phyloP scores from a whole-genome alignment of 352 stramenopile species.

The Globisporangium emineosum region DNA sequence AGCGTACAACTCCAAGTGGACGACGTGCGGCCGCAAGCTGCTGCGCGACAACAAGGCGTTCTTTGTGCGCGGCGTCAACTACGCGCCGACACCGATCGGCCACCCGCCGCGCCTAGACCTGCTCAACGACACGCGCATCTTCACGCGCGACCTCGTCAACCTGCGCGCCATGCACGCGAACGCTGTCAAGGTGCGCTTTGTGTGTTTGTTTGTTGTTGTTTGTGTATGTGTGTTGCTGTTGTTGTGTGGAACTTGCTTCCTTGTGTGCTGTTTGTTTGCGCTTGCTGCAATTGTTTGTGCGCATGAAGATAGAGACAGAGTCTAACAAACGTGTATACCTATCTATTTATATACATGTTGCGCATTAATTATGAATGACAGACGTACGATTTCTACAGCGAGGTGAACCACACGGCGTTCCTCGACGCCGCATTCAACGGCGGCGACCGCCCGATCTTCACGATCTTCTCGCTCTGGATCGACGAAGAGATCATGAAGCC shows the following conservation, averaged over 20 bases:
- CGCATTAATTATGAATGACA: neutral
- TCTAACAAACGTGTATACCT: neutral
- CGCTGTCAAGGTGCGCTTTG: slow-evolving; percentile 38
- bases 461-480: slow-evolving; percentile 77
- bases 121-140: slow-evolving; percentile 50
- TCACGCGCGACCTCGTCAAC: slow-evolving; percentile 58
- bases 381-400: slow-evolving; percentile 63
- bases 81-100: slow-evolving; percentile 63
- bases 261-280: slow-evolving; percentile 1
- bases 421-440: slow-evolving; percentile 65
- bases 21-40: slow-evolving; percentile 56
- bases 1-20: slow-evolving; percentile 51
- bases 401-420: slow-evolving; percentile 45
- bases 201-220: neutral
- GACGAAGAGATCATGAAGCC: slow-evolving; percentile 52
- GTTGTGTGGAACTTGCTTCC: no score
- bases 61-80: slow-evolving; percentile 75
- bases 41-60: slow-evolving; percentile 54
- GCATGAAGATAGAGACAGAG: neutral
- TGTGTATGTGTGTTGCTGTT: neutral
- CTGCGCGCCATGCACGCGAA: slow-evolving; percentile 74
- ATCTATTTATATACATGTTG: neutral
- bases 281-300: neutral
- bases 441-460: slow-evolving; percentile 53
- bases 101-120: slow-evolving; percentile 49